These are phyloP conservation scores for Microcyclospora tardicrescens DNA, from an alignment of 2,329 filamentous ascomycete genomes.

Conservation along the genomic window DNA sequence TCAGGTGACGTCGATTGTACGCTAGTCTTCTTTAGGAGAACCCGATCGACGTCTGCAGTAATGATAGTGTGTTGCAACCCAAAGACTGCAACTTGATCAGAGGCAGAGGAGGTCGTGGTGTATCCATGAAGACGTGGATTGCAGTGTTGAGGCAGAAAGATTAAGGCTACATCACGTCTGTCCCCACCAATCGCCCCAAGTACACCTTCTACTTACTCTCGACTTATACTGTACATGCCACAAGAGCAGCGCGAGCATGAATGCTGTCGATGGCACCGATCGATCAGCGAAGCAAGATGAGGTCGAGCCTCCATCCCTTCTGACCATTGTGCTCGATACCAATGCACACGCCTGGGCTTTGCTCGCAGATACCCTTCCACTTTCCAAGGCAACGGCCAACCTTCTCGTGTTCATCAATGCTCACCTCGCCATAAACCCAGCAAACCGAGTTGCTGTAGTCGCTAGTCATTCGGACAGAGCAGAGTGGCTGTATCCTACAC, in stretches of 20 bases:
- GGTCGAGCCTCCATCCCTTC: constrained; percentile 56
- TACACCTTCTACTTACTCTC: too few relatives aligned
- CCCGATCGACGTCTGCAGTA: too few relatives aligned
- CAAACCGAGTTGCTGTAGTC: constrained; percentile 83
- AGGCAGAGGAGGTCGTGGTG: too few relatives aligned
- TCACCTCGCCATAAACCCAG: constrained; percentile 84
- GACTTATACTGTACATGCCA: not conserved
- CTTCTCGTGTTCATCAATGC: constrained; percentile 94
- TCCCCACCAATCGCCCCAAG: too few relatives aligned
- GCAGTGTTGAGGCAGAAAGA: too few relatives aligned
- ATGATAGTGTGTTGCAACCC: too few relatives aligned
- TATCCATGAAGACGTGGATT: too few relatives aligned
- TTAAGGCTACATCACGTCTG: too few relatives aligned
- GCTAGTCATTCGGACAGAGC: constrained; percentile 80
- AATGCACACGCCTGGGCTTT: constrained; percentile 90
- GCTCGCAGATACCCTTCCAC: constrained; percentile 58
- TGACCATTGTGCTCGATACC: constrained; percentile 86
- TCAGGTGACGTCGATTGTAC: not conserved
- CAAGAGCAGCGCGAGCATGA: constrained; percentile 35
- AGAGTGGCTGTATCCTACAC: constrained; percentile 73
- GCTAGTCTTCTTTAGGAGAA: too few relatives aligned
- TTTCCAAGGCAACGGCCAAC: constrained; percentile 74
- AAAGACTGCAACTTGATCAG: too few relatives aligned
- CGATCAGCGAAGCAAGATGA: constrained; percentile 25
- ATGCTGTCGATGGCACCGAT: constrained; percentile 49